Evolutionary conservation across 495 filamentous ascomycete genomes (phyloP).

Genomic region (Trichoderma erinaceum): DNA sequence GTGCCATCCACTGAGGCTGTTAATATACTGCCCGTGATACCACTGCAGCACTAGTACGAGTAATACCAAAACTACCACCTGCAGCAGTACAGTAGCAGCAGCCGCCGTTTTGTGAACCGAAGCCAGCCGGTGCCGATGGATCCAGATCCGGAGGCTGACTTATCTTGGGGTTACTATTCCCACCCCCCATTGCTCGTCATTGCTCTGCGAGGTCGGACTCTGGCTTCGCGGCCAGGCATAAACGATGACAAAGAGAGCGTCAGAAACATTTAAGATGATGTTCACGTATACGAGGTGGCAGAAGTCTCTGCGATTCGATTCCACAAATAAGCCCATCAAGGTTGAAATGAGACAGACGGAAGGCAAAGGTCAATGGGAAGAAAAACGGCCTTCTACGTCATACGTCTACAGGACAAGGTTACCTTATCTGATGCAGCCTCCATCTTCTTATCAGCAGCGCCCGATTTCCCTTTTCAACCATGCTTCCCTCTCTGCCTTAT

Average conservation of each 20-base stretch:
- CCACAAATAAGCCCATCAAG: too few species aligned
- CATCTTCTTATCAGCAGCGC: neutral
- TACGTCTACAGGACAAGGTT: too few species aligned
- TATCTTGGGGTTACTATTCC: neutral
- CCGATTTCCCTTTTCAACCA: neutral
- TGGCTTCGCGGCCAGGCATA: neutral
- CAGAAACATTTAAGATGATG: neutral
- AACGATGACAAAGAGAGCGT: neutral
- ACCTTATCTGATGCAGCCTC: too few species aligned
- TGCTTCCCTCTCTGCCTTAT: neutral
- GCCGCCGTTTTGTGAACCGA: conserved; percentile 1
- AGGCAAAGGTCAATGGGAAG: too few species aligned
- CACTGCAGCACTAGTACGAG: too few species aligned
- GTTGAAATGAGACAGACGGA: too few species aligned
- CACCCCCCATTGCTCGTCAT: neutral
- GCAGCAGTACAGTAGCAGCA: neutral
- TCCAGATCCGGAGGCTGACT: neutral
- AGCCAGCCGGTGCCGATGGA: conserved; percentile 3
- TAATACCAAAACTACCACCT: neutral
- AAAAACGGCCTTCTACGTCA: too few species aligned
- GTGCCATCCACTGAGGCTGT: too few species aligned
- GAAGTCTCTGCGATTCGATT: too few species aligned
- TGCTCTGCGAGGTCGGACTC: conserved; percentile 1
- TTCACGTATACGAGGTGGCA: too few species aligned
- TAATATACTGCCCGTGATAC: too few species aligned